A percentile compares a stretch with the other conserved stretches of the same genome.
These are phyloP conservation scores for Rhodotorula sp. DNA, from an alignment of 1,284 basidiomycete species.

Conservation along the genomic window DNA sequence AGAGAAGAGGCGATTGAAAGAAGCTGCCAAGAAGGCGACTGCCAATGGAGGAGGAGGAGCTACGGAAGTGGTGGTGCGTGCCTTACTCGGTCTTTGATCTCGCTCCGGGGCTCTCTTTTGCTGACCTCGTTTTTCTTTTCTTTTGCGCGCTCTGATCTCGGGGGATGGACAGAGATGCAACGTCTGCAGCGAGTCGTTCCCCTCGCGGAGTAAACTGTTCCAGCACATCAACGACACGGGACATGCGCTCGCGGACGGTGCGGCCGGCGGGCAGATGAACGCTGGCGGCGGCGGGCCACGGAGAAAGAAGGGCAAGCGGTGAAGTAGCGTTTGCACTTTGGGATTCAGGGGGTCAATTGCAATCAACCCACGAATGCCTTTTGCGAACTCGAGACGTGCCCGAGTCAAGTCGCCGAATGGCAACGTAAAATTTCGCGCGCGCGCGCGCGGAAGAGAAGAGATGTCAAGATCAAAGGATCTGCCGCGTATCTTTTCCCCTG, in stretches of 20 bases:
- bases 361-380: too few relatives aligned
- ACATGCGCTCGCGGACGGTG: constrained; percentile 61
- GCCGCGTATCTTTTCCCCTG: background rate
- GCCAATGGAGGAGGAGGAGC: constrained; percentile 27
- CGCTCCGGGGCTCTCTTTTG: background rate
- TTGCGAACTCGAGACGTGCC: too few relatives aligned
- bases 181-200: constrained; percentile 65
- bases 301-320: constrained; percentile 39
- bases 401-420: too few relatives aligned
- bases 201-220: constrained; percentile 76
- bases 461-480: background rate
- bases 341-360: too few relatives aligned
- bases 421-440: too few relatives aligned
- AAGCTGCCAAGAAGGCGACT: constrained; percentile 69
- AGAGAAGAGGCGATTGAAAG: constrained; percentile 72
- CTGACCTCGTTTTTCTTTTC: background rate
- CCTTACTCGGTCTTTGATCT: too few relatives aligned
- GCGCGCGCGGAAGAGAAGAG: too few relatives aligned
- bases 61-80: too few relatives aligned
- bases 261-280: constrained; percentile 13
- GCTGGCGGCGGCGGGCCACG: background rate
- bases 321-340: constrained; percentile 1
- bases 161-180: constrained; percentile 60
- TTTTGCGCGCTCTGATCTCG: background rate
- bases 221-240: constrained; percentile 68